phyloP scores from a whole-genome alignment of 305 asterid genomes.

The Euphrasia arctica region DNA sequence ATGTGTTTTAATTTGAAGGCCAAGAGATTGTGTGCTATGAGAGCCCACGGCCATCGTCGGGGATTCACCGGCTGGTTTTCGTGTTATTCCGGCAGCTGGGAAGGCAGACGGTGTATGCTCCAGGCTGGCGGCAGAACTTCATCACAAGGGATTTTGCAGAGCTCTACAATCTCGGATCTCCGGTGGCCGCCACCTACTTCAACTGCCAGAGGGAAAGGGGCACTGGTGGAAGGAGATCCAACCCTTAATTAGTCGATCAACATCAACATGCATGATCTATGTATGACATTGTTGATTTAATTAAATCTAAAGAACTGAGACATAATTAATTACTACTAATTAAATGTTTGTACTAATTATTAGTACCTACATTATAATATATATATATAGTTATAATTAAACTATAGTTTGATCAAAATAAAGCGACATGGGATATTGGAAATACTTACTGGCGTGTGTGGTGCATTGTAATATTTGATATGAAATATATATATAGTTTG shows the following conservation, averaged over 20 bases:
- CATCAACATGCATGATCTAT: neutral
- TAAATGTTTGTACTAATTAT: neutral
- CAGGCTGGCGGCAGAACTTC: conserved; percentile 68
- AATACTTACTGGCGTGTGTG: too few relatives aligned
- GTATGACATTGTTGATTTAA: neutral
- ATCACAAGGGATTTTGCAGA: conserved; percentile 51
- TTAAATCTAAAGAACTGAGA: neutral
- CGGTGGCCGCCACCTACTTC: conserved; percentile 47
- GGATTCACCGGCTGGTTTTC: conserved; percentile 53
- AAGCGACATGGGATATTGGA: neutral
- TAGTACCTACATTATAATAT: too few relatives aligned
- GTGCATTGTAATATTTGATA: too few relatives aligned
- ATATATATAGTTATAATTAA: neutral
- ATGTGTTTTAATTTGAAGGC: conserved; percentile 24
- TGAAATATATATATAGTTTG: too few relatives aligned
- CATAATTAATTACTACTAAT: neutral
- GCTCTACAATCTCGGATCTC: conserved; percentile 53
- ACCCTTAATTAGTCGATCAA: neutral
- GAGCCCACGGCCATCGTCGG: conserved; percentile 52
- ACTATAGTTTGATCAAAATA: neutral
- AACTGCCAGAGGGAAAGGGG: conserved; percentile 61
- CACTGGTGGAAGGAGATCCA: conserved; percentile 42
- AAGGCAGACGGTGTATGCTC: conserved; percentile 49
- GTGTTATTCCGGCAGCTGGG: conserved; percentile 50
- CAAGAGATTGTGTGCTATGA: conserved; percentile 55